Conservation (phyloP, 2,329 filamentous ascomycete genomes). For the Dothidotthia symphoricarpi region DNA sequence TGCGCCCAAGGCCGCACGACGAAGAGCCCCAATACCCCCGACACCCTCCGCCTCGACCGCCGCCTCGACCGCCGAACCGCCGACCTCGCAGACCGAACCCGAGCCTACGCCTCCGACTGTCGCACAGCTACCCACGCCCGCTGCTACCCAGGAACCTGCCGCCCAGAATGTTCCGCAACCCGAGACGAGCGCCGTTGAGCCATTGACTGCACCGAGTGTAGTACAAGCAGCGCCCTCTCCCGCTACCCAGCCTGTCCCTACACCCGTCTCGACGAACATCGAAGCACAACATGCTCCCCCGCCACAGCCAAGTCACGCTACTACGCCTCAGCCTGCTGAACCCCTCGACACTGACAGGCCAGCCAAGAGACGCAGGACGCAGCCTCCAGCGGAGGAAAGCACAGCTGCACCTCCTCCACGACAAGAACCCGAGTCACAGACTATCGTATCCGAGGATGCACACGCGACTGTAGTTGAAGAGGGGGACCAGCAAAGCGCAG, state of each 20-base stretch:
- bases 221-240: neutral
- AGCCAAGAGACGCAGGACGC: slow-evolving; percentile 23
- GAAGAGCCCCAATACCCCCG: slow-evolving; percentile 40
- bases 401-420: neutral
- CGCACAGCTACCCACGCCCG: slow-evolving; percentile 25
- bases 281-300: neutral
- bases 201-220: neutral
- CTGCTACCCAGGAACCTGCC: slow-evolving; percentile 22
- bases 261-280: slow-evolving; percentile 3
- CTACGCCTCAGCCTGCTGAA: slow-evolving; percentile 6
- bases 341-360: slow-evolving; percentile 14
- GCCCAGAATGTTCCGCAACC: slow-evolving; percentile 6
- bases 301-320: neutral
- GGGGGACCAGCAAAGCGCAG: neutral
- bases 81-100: slow-evolving; percentile 8
- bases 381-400: slow-evolving; percentile 5
- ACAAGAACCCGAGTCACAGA: too few relatives aligned
- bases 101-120: slow-evolving; percentile 7
- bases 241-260: neutral
- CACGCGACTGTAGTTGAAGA: neutral
- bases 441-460: neutral
- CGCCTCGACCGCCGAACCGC: slow-evolving; percentile 18
- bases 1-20: slow-evolving; percentile 48
- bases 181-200: neutral
- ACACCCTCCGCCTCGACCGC: slow-evolving; percentile 14